Evolutionary conservation across 2,329 filamentous ascomycete genomes (phyloP), one percentile per base, ranked within the genome.

Genomic region (Colletotrichum tropicale): DNA sequence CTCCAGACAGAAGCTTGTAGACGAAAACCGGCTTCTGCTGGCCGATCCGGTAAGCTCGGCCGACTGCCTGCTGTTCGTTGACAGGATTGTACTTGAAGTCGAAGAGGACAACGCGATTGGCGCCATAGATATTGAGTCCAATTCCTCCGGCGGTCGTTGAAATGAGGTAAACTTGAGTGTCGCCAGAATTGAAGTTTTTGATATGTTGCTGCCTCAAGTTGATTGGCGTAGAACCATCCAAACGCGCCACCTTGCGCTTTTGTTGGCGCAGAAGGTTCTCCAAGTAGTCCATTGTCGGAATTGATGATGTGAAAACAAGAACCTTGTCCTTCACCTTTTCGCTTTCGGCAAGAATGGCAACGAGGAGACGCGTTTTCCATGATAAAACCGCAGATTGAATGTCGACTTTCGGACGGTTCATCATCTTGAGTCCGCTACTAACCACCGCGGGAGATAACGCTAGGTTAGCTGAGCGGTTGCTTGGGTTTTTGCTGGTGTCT

Each of bases 101-200:
- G 71, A 98, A 94, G 24, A 98, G 93, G 24, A 98, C 90, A 2
- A 98, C 94, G 24, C 96, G 91, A 81, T 96, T 98, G 2, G 96
- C 96, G 2, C 94, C 93, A 55, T 91, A 91, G 15, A 98, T 93
- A 76, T 98, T 98, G 66, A 98, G 87, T 0, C 96, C 96, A 2
- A 96, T 86, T 0, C 95, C 95, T 26, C 96, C 96, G 10, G 96
- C 95, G 75, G 85, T 92, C 1, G 95, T 98, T 0, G 95, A 98
- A 72, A 98, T 95, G 3, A 98, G 86, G 81, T 95, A 95, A 1
- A 98, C 88, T 28, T 92, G 88, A 2, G 85, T 83, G 4, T 84
- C 77, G 1, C 86, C 86, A 0, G 81, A 81, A 78, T 97, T 96
- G 87, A 98, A 98, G 0, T 85, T 81, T 77, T 94, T 94, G 10